A percentile compares a stretch with the other conserved stretches of the same genome.
phyloP scores from a whole-genome alignment of 2,329 filamentous ascomycete genomes.

The Epichloe sp. region DNA sequence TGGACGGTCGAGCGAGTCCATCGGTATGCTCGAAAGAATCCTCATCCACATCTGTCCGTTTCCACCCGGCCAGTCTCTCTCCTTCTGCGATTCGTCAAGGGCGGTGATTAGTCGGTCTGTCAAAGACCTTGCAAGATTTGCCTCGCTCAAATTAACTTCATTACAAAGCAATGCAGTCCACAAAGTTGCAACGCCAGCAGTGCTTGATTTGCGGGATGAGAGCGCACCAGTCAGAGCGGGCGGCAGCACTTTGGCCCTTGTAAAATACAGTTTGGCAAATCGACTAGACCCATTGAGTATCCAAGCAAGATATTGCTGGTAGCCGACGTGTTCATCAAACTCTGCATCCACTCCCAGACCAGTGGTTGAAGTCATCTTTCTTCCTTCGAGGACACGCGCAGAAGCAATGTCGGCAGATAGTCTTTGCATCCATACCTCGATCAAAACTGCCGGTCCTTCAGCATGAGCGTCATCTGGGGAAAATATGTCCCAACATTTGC shows the following conservation, averaged over 20 bases:
- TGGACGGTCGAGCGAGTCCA: conserved; percentile 27
- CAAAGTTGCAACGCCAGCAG: conserved; percentile 10
- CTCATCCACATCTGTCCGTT: conserved; percentile 18
- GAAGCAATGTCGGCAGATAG: conserved; percentile 19
- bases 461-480: conserved; percentile 21
- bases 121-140: conserved; percentile 18
- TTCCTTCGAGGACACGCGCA: conserved; percentile 11
- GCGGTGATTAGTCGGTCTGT: conserved; percentile 19
- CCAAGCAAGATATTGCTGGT: conserved; percentile 22
- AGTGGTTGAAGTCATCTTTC: conserved; percentile 9
- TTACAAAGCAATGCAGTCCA: conserved; percentile 22
- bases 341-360: conserved; percentile 9
- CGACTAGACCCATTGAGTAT: conserved; percentile 20
- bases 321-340: conserved; percentile 14
- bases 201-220: conserved; percentile 8
- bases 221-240: conserved; percentile 14
- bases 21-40: conserved; percentile 21
- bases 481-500: conserved; percentile 24
- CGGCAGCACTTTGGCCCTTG: conserved; percentile 13
- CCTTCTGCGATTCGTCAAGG: conserved; percentile 16
- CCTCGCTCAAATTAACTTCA: conserved; percentile 24
- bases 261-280: conserved; percentile 16
- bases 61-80: conserved; percentile 20
- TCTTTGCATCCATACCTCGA: conserved; percentile 21
- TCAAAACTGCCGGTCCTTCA: conserved; percentile 17